phyloP scores from a whole-genome alignment of 495 filamentous ascomycete genomes.

The Aspergillus sclerotiicarbonarius region DNA sequence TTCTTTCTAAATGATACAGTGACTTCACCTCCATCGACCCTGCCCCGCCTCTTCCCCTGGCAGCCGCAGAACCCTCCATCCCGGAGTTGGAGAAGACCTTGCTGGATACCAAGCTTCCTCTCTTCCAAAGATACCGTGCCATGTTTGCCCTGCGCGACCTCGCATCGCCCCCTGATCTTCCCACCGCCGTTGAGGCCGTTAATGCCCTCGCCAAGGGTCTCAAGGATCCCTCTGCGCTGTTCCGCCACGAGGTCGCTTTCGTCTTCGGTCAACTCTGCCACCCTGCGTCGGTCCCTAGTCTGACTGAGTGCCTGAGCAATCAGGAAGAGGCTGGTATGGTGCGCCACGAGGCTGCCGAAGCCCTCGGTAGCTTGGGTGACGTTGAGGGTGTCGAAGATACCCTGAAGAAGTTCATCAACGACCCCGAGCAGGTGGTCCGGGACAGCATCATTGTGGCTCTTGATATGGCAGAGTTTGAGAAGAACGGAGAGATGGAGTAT shows the following conservation, averaged over 20 bases:
- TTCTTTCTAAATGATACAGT: conserved; percentile 44
- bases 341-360: conserved; percentile 94
- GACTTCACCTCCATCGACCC: conserved; percentile 95
- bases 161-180: conserved; percentile 84
- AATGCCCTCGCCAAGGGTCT: conserved; percentile 84
- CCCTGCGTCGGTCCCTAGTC: conserved; percentile 89
- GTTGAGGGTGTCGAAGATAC: conserved; percentile 89
- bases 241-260: conserved; percentile 97
- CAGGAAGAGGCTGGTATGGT: conserved; percentile 89
- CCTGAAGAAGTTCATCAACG: conserved; percentile 79
- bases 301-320: conserved; percentile 75
- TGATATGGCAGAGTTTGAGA: conserved; percentile 98
- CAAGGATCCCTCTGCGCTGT: conserved; percentile 83
- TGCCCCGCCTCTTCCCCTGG: conserved; percentile 78
- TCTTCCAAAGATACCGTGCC: conserved; percentile 93
- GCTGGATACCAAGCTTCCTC: conserved; percentile 70
- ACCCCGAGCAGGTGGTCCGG: conserved; percentile 87
- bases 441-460: conserved; percentile 94
- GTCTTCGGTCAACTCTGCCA: conserved; percentile 96
- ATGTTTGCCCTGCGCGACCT: conserved; percentile 97
- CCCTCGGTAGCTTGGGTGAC: conserved; percentile 91
- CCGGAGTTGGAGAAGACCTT: conserved; percentile 71
- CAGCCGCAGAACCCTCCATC: conserved; percentile 57
- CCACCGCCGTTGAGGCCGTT: conserved; percentile 80
- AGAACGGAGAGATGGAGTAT: conserved; percentile 84